Conservation (phyloP, 1,284 basidiomycete genomes). For the Ceratobasidium sp. region DNA sequence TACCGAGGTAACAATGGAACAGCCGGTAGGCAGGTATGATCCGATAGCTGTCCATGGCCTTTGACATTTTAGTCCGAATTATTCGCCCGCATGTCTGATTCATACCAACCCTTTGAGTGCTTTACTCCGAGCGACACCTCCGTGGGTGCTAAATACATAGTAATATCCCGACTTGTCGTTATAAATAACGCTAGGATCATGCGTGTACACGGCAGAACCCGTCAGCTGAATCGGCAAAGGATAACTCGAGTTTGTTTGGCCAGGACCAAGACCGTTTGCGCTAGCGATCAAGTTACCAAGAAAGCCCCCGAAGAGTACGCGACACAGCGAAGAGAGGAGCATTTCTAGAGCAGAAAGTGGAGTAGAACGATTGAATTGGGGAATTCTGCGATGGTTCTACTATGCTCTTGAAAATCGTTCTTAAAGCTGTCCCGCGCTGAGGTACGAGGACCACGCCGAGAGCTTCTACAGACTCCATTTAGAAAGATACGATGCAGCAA, state of each 20-base stretch:
- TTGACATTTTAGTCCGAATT: not conserved
- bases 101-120: constrained; percentile 43
- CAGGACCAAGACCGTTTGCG: not conserved
- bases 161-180: constrained; percentile 46
- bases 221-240: constrained; percentile 44
- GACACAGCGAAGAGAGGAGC: constrained; percentile 22
- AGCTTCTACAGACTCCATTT: constrained; percentile 35
- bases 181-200: constrained; percentile 47
- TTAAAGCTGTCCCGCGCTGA: constrained; percentile 2
- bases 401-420: constrained; percentile 18
- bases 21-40: constrained; percentile 46
- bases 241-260: constrained; percentile 25
- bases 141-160: constrained; percentile 47
- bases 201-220: constrained; percentile 43
- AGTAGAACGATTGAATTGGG: not conserved
- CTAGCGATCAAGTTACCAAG: constrained; percentile 17
- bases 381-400: not conserved
- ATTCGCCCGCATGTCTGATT: not conserved
- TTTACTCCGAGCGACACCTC: constrained; percentile 45
- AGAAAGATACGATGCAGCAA: constrained; percentile 13
- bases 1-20: constrained; percentile 46
- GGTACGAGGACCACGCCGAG: not conserved
- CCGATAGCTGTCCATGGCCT: constrained; percentile 47
- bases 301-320: constrained; percentile 21
- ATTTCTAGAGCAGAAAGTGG: not conserved